Conservation (phyloP, 2,329 filamentous ascomycete genomes). For the Fusarium sp. region DNA sequence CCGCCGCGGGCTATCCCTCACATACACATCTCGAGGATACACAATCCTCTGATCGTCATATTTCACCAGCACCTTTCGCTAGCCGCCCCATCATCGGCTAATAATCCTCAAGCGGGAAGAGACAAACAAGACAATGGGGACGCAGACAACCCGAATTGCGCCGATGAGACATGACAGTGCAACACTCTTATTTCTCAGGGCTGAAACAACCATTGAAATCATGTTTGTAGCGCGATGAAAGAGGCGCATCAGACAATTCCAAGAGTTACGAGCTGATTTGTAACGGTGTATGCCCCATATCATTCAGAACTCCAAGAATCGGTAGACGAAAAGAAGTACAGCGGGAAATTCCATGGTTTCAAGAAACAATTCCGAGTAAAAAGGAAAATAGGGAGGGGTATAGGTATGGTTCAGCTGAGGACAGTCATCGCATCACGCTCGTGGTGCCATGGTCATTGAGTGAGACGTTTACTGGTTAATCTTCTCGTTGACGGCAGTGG, state of each 20-base stretch:
- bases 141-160: not conserved
- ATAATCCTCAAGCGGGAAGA: not conserved
- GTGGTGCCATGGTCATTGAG: not conserved
- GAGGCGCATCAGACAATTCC: not conserved
- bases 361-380: slow-evolving; percentile 11
- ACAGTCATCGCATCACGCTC: slow-evolving; percentile 24
- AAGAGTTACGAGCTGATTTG: not conserved
- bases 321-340: slow-evolving; percentile 21
- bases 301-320: slow-evolving; percentile 8
- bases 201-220: slow-evolving; percentile 1
- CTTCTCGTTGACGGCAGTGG: slow-evolving; percentile 64
- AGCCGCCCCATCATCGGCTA: not conserved
- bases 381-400: slow-evolving; percentile 37
- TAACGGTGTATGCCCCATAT: not conserved
- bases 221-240: slow-evolving; percentile 1
- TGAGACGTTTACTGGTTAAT: slow-evolving; percentile 51
- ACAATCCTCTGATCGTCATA: slow-evolving; percentile 4
- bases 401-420: slow-evolving; percentile 26
- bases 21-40: slow-evolving; percentile 7
- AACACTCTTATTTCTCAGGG: slow-evolving; percentile 3
- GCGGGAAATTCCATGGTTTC: not conserved
- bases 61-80: slow-evolving; percentile 1
- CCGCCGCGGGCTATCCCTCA: not conserved
- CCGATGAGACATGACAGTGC: not conserved
- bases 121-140: not conserved